A percentile compares a stretch with the other conserved stretches of the same genome.
phyloP scores from a whole-genome alignment of 495 filamentous ascomycete species.

The Talaromyces borbonicus region DNA sequence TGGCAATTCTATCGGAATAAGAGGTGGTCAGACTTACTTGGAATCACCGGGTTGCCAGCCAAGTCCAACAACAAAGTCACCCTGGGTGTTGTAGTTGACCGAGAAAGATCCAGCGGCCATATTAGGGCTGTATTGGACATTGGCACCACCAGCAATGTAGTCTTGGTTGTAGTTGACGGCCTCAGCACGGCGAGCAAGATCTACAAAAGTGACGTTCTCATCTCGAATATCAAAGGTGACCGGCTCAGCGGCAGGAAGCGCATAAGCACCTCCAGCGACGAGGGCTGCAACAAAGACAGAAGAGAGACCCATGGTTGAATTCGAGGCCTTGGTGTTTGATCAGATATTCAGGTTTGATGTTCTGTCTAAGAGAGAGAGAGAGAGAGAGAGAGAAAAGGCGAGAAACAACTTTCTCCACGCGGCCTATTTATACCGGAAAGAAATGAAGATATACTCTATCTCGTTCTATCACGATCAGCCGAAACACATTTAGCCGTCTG shows the following conservation, averaged over 20 bases:
- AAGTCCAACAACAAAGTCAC: slow-evolving; percentile 55
- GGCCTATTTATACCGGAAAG: neutral
- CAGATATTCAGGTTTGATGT: too few relatives aligned
- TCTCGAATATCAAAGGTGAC: neutral
- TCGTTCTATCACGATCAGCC: too few relatives aligned
- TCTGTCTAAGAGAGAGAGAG: too few relatives aligned
- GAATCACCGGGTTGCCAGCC: slow-evolving; percentile 47
- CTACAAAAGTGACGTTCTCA: neutral
- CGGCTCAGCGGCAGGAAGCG: neutral
- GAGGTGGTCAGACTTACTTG: slow-evolving; percentile 19
- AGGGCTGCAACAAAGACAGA: neutral
- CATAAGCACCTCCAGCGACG: neutral
- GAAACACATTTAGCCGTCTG: too few relatives aligned
- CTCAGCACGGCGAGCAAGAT: neutral
- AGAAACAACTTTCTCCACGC: neutral
- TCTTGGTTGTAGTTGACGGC: slow-evolving; percentile 51
- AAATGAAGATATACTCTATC: too few relatives aligned
- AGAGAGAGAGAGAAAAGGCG: neutral
- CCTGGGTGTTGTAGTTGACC: slow-evolving; percentile 41
- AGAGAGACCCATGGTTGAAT: neutral
- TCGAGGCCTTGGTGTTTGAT: too few relatives aligned
- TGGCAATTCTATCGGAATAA: neutral
- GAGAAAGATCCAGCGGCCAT: slow-evolving; percentile 39
- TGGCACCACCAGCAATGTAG: slow-evolving; percentile 41
- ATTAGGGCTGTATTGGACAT: slow-evolving; percentile 46